Conservation (phyloP, 768 basidiomycete species). For the button mushroom (Agaricus bisporus) region DNA sequence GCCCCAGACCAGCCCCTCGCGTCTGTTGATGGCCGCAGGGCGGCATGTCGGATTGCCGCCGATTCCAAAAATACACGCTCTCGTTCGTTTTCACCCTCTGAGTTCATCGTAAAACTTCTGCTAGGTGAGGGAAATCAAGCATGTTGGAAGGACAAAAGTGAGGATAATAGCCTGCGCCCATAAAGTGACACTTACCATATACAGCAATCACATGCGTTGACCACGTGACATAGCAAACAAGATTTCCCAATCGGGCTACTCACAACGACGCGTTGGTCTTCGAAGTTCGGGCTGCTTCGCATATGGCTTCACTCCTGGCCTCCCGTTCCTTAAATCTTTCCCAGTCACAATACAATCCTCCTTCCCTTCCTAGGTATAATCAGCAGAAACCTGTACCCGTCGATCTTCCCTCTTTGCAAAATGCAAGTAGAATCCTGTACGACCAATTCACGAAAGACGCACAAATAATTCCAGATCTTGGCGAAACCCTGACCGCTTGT, state of each 20-base stretch:
- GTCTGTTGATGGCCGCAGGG: no score
- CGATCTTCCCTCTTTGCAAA: slow-evolving; percentile 58
- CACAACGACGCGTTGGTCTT: slow-evolving; percentile 6
- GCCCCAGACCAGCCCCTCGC: no score
- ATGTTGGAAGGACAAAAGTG: no score
- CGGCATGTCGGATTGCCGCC: no score
- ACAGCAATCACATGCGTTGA: background rate
- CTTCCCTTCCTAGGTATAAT: slow-evolving; percentile 17
- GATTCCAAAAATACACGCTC: no score
- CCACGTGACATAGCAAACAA: background rate
- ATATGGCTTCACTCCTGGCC: slow-evolving; percentile 12
- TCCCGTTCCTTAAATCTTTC: slow-evolving; percentile 11
- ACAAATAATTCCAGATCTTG: slow-evolving; percentile 69
- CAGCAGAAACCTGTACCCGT: slow-evolving; percentile 32
- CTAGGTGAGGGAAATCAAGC: no score
- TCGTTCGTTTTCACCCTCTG: no score
- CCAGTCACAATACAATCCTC: slow-evolving; percentile 12
- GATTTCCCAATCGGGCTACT: background rate
- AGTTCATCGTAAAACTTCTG: no score
- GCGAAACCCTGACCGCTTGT: slow-evolving; percentile 62
- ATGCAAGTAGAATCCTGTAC: slow-evolving; percentile 60
- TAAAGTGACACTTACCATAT: no score
- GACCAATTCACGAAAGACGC: slow-evolving; percentile 70
- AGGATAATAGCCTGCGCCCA: no score
- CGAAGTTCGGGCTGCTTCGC: background rate